Base-by-base conservation (phyloP, 2,329 filamentous ascomycete species). In the Lecanicillium sp. region DNA sequence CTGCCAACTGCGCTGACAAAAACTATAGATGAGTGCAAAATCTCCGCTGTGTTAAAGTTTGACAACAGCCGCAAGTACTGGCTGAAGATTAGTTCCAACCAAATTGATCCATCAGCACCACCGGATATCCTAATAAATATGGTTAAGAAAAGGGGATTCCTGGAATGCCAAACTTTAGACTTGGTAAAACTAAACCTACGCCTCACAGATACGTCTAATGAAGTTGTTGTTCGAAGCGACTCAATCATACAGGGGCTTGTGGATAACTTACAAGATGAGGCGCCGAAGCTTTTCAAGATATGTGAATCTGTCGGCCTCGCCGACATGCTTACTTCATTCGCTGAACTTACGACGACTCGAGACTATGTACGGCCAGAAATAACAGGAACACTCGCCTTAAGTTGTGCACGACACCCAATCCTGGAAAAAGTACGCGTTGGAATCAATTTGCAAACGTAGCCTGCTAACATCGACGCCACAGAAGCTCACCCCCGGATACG, bases 111-210 rank as follows among this genome's bases (percentile, higher is more conserved):
- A 12, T 65, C 66, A 4, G 44, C 54, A 0, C 56, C 89, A 2
- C 84, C 86, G 0, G 68, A 78, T 2, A 56, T 83, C 2, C 82
- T 97, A 45, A 84, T 94, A 57, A 96, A 97, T 46, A 66, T 75
- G 1, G 76, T 81, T 46, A 71, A 72, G 31, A 87, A 80, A 51
- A 87, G 82, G 51, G 78, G 78, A n/a, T 72, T 71, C 40, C 72
- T 94, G 22, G 87, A 97, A 57, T 97, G 88, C 49, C 87, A 94
- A 51, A 97, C 92, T 0, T 57, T 97, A 9, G 74, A 82, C 39
- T 69, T 98, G 10, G 72, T 95, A 46, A 92, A 96, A 54, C 67
- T 87, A 29, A 97, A 82, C 49, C 69, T 78, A 42, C 77, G 83
- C 52, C 84, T 96, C 29, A 76, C 77, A 0, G 82, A 94, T 45